A percentile compares a stretch with the other conserved stretches of the same genome.
Evolutionary conservation across 495 filamentous ascomycete genomes (phyloP).

Genomic region (Daldinia loculata): DNA sequence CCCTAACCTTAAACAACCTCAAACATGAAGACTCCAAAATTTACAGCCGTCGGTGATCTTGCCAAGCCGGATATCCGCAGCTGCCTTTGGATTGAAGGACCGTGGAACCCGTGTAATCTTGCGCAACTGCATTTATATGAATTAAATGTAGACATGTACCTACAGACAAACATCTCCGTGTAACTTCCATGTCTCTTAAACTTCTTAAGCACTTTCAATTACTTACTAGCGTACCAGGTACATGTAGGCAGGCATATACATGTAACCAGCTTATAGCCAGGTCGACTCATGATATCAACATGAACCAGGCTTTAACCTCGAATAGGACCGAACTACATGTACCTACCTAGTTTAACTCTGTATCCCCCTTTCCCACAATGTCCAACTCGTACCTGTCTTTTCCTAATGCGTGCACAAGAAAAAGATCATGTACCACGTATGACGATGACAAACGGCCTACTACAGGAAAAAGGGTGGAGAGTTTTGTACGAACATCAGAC

Average conservation of each 20-base stretch:
- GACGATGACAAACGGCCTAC: constrained; percentile 29
- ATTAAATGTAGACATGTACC: background rate
- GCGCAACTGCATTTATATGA: constrained; percentile 15
- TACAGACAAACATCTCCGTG: constrained; percentile 12
- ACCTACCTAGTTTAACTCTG: background rate
- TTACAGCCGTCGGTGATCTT: constrained; percentile 29
- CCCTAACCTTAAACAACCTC: constrained; percentile 34
- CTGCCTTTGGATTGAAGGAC: constrained; percentile 28
- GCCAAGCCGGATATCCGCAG: constrained; percentile 39
- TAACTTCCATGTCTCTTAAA: background rate
- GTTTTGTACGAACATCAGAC: constrained; percentile 21
- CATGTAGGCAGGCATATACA: background rate
- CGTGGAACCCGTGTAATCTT: constrained; percentile 20
- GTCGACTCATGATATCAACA: background rate
- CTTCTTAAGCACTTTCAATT: background rate
- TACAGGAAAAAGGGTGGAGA: constrained; percentile 28
- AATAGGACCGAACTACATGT: too few relatives aligned
- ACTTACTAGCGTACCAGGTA: background rate
- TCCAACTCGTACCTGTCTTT: constrained; percentile 2
- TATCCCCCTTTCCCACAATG: background rate
- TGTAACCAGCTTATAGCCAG: background rate
- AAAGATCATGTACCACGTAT: constrained; percentile 20
- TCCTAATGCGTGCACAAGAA: constrained; percentile 4
- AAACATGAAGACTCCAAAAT: constrained; percentile 11
- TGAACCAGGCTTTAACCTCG: background rate